Percentiles rank a stretch among this genome's conserved stretches.
These are phyloP conservation scores for Colletotrichum limetticola DNA, from an alignment of 2,329 filamentous ascomycete genomes.

Conservation along the genomic window DNA sequence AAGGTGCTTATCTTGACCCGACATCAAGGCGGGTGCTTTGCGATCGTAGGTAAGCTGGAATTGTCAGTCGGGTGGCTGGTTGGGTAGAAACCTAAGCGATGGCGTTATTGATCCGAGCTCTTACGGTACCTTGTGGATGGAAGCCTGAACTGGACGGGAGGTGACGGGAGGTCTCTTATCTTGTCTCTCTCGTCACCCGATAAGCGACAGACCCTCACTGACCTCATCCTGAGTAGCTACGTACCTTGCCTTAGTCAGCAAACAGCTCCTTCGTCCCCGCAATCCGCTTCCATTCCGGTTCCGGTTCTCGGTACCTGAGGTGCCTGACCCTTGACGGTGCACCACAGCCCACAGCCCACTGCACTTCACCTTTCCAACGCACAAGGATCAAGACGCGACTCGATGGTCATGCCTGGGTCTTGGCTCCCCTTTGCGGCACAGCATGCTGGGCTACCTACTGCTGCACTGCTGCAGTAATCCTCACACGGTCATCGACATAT, in stretches of 20 bases:
- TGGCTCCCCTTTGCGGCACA: not conserved
- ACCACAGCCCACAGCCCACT: not conserved
- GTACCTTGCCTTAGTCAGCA: not conserved
- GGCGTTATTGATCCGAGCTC: not conserved
- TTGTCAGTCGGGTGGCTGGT: not conserved
- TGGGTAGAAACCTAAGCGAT: not conserved
- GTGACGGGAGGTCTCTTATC: not conserved
- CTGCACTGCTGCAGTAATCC: not conserved
- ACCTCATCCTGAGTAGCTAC: not conserved
- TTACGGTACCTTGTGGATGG: not conserved
- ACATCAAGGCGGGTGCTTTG: not conserved
- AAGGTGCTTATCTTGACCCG: not conserved
- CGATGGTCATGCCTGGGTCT: not conserved
- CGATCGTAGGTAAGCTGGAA: too few species aligned
- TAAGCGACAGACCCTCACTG: not conserved
- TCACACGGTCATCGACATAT: not conserved
- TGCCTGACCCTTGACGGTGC: not conserved
- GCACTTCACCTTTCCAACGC: not conserved
- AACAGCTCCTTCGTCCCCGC: constrained; percentile 2
- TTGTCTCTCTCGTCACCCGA: not conserved
- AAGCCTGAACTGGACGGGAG: too few species aligned
- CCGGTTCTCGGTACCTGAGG: constrained; percentile 22
- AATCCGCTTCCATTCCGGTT: not conserved
- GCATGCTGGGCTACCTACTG: not conserved
- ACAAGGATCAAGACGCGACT: not conserved